These are phyloP conservation scores for Tylopilus orsonianus DNA, from an alignment of 1,284 basidiomycete species.

Conservation along the genomic window DNA sequence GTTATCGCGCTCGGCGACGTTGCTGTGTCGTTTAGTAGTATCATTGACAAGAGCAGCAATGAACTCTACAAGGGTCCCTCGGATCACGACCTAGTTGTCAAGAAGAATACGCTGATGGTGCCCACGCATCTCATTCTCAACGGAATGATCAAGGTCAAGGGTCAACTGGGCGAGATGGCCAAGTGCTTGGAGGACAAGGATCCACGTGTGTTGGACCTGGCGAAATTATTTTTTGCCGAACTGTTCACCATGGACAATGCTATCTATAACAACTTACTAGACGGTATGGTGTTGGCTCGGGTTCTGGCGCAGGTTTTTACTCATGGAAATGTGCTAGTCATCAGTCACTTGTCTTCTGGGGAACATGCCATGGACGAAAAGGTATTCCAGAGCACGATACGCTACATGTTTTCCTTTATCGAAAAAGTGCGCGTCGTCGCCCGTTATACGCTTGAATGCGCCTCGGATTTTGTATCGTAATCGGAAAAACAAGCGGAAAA, in stretches of 20 bases:
- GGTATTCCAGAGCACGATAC: constrained; percentile 89
- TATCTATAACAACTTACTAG: constrained; percentile 97
- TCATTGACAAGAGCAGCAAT: constrained; percentile 96
- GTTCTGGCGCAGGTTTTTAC: no score
- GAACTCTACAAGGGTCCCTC: no score
- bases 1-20: no score
- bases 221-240: constrained; percentile 96
- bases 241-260: constrained; percentile 96
- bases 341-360: constrained; percentile 91
- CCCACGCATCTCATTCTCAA: constrained; percentile 96
- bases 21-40: no score
- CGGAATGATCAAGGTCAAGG: no score
- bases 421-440: no score
- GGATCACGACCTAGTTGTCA: no score
- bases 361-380: constrained; percentile 94
- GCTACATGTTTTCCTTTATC: constrained; percentile 95
- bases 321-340: constrained; percentile 53
- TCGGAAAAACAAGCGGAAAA: constrained; percentile 96
- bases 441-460: no score
- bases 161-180: no score
- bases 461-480: constrained; percentile 59
- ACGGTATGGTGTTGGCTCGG: constrained; percentile 43
- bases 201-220: no score
- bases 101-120: no score
- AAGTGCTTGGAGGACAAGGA: no score